Evolutionary conservation across 129 eudicot species (phyloP), one percentile per base, ranked within the genome.

Genomic region (Artemisia argyi): DNA sequence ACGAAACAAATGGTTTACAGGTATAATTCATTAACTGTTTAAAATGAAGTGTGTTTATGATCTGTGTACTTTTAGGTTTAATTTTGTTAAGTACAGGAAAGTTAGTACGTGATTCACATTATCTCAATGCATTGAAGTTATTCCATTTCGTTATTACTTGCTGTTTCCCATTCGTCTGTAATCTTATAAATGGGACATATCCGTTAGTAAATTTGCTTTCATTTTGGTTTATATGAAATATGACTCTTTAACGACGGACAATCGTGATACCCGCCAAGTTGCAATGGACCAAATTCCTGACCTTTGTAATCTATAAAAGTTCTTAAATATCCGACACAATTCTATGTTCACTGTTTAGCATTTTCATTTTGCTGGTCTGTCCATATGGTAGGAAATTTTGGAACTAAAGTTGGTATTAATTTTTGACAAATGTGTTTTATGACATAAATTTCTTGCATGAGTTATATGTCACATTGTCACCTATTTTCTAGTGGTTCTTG

Each of bases 1-100:
- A 30, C 24, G 83, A 81, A 57, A 77, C 82, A 54, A 35, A 75
- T 58, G 44, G 68, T 22, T 54, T 44, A 49, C 88, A 85, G 98
- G 98, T 93, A 83, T 42, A 47, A 60, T 54, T 69, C 53, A 19
- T 50, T 2, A 35, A 50, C 24, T 30, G 50, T 70, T 69, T n/a
- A n/a, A 30, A 19, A 63, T 73, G 59, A 39, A 74, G 1, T 65
- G 46, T 51, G 57, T 52, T 70, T 76, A 76, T 68, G 74, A 57
- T 68, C 20, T 17, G 57, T 75, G 60, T 66, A 50, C 73, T 39
- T 20, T 13, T 28, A 30, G 28, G 46, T 20, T 18, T 39, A 39
- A 7, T 7, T 7, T 7, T 7, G 46, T 39, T 39, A 39, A 6
- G 1, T 39, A 39, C 10, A 39, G 46, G 9, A 57, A 57, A 72